Conservation (phyloP, 306 rosid genomes). For the Ammopiptanthus mongolicus region DNA sequence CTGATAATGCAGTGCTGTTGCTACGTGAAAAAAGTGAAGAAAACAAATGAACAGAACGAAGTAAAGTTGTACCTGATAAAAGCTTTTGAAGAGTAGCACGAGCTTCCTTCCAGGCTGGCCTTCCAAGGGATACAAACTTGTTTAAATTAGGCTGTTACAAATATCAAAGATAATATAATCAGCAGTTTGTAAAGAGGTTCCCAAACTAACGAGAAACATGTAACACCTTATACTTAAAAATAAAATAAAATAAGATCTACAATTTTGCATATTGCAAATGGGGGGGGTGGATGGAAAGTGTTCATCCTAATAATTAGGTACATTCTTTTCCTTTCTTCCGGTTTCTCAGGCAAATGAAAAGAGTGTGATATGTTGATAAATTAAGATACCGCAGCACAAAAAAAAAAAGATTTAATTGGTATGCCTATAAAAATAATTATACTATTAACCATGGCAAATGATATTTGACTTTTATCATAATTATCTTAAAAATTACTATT, state of each 20-base stretch:
- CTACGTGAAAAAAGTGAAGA: background rate
- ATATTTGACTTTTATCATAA: no score
- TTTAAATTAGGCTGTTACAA: conserved; percentile 67
- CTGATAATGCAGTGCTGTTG: background rate
- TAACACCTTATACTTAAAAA: background rate
- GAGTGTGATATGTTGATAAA: background rate
- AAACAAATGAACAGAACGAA: background rate
- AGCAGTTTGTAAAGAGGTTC: conserved; percentile 3
- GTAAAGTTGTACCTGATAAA: conserved; percentile 52
- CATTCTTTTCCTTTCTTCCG: background rate
- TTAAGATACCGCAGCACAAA: background rate
- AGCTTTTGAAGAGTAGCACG: conserved; percentile 85
- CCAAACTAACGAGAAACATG: background rate
- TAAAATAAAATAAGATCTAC: background rate
- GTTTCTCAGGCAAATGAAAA: conserved; percentile 4
- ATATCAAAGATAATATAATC: background rate
- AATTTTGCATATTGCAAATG: background rate
- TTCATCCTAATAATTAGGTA: background rate
- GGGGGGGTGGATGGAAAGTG: background rate
- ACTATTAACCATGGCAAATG: no score
- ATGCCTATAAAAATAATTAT: no score
- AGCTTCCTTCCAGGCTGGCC: conserved; percentile 96
- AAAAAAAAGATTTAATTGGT: no score
- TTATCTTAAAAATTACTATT: no score
- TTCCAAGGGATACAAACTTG: conserved; percentile 85